Evolutionary conservation across 1,284 basidiomycete species (phyloP), one percentile per base, ranked within the genome.

Genomic region (Cutaneotrichosporon dermatis): DNA sequence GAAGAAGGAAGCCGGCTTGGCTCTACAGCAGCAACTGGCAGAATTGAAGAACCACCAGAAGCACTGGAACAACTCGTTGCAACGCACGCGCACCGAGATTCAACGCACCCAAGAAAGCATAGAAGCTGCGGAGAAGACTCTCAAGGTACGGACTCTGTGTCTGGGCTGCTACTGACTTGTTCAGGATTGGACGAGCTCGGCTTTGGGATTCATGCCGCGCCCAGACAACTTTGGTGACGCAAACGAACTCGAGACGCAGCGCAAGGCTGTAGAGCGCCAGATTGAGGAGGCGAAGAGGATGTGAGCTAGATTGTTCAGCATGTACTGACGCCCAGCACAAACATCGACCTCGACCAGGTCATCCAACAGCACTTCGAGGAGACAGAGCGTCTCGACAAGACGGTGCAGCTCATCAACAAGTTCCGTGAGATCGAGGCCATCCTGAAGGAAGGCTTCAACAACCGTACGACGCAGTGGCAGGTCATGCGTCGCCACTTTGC

Each of bases 401-500:
- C 16, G 9, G 16, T 33, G 9, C 39, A 25, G 50, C 15, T 25
- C 16, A 40, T 51, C 37, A 39, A 51, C 16, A 4, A 41, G 50
- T 51, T 51, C 39, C 37, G 39, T 10, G 15, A 40, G 6, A 51
- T 51, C 16, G 50, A 51, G 50, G 35, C 59, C 55, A 39, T 59
- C 10, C 55, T 69, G 40, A 44, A 59, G 9, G 36, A 53, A 4
- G 52, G 61, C 15, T 57, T 76, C 33, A 48, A 81, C 13, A 70
- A 81, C 11, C 89, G 94, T 33, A 76, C 88, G 58, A 72, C 80
- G 10, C 85, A 85, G 66, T 99, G 95, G 95, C 83, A 88, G 59
- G 85, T 88, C 55, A 94, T 96, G 80, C 86, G 94, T 54, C 82
- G 85, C 8, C 87, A 89, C 68, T 92, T 93, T 62, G 87, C 92